Conservation (phyloP, 768 basidiomycete genomes). For the Suillus bovinus region DNA sequence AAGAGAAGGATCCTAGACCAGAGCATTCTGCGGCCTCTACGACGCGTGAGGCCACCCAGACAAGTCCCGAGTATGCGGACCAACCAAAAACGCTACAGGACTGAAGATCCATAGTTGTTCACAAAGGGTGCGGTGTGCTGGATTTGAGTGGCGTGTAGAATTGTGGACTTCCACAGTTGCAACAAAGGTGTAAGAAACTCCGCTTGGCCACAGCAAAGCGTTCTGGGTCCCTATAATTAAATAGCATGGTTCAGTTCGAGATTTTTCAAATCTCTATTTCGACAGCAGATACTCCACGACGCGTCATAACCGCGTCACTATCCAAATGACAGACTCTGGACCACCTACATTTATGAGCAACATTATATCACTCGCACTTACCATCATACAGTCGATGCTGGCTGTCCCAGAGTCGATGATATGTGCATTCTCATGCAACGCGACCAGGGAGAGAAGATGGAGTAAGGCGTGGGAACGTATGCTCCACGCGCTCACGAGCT, state of each 20-base stretch:
- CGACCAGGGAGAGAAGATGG: background rate
- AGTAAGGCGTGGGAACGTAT: background rate
- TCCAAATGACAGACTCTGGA: background rate
- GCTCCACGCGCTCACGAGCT: background rate
- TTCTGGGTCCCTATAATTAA: background rate
- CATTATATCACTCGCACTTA: background rate
- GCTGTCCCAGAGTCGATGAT: background rate
- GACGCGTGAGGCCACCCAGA: background rate
- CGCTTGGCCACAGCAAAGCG: conserved; percentile 5
- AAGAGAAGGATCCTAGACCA: background rate
- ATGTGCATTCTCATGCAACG: background rate
- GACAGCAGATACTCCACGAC: too few species aligned
- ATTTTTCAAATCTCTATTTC: too few species aligned
- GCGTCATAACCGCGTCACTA: background rate
- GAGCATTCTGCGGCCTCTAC: background rate
- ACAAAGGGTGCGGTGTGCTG: background rate
- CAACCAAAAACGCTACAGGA: background rate
- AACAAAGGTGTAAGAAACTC: conserved; percentile 5
- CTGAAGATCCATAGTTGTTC: background rate
- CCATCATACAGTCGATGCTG: background rate
- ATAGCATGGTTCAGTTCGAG: too few species aligned
- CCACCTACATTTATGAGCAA: background rate
- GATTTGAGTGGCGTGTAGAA: background rate
- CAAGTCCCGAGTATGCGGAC: background rate
- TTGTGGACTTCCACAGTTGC: background rate